Conservation (phyloP, 2,329 filamentous ascomycete genomes). For the Aspergillus sp. region DNA sequence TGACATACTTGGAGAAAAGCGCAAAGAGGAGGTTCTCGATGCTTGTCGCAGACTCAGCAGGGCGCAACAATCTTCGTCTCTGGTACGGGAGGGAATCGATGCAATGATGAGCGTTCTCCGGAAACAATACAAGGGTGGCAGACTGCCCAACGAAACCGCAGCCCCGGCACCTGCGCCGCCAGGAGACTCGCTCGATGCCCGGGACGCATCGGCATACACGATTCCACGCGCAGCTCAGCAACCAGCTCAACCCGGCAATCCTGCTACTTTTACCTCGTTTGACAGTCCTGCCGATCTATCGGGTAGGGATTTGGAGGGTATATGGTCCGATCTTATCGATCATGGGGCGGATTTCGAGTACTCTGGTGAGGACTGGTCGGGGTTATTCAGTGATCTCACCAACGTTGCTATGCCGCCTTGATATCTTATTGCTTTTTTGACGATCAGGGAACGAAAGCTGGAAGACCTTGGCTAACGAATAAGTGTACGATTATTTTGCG, state of each 20-base stretch:
- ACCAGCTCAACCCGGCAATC: background rate
- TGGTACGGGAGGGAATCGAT: slow-evolving; percentile 40
- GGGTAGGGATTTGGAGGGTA: slow-evolving; percentile 32
- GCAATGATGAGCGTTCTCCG: slow-evolving; percentile 43
- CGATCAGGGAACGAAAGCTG: no score
- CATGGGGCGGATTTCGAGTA: slow-evolving; percentile 28
- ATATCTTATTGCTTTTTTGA: background rate
- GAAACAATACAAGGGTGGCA: slow-evolving; percentile 35
- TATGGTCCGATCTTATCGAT: slow-evolving; percentile 39
- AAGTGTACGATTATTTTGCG: no score
- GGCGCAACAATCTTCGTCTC: slow-evolving; percentile 37
- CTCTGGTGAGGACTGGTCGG: slow-evolving; percentile 36
- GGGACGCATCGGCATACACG: background rate
- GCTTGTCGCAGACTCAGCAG: slow-evolving; percentile 45
- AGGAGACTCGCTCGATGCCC: background rate
- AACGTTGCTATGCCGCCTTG: background rate
- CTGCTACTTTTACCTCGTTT: background rate
- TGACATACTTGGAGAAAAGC: slow-evolving; percentile 40
- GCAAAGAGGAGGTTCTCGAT: slow-evolving; percentile 42
- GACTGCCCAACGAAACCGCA: background rate
- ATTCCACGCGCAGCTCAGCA: background rate
- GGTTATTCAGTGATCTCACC: slow-evolving; percentile 24
- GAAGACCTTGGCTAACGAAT: no score
- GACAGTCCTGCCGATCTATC: background rate
- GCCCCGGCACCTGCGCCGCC: background rate